Conservation (phyloP, 345 rosid species). For the Aquilaria yunnanensis region DNA sequence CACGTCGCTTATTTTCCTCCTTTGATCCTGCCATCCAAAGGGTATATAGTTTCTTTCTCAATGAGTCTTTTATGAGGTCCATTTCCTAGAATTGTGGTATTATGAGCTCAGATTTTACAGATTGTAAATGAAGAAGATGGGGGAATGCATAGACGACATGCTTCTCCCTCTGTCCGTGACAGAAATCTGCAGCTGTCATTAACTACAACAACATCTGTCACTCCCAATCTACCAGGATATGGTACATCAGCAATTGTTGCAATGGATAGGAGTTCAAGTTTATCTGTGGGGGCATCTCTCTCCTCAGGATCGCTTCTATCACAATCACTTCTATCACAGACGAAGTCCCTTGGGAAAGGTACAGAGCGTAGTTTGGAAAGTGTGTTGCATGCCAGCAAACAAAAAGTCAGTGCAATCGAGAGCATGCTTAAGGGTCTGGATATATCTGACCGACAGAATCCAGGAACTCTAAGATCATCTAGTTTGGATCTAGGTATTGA, state of each 20-base stretch:
- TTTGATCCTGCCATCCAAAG: conserved; percentile 98
- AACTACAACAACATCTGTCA: conserved; percentile 45
- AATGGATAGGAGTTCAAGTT: conserved; percentile 83
- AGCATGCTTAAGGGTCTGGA: conserved; percentile 98
- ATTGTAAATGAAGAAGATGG: conserved; percentile 94
- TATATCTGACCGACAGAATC: conserved; percentile 77
- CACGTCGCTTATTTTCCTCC: conserved; percentile 86
- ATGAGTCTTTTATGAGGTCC: neutral
- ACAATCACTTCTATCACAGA: conserved; percentile 65
- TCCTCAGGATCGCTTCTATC: conserved; percentile 77
- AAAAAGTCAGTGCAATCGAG: conserved; percentile 97
- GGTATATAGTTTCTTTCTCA: conserved; percentile 35
- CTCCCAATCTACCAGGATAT: conserved; percentile 68
- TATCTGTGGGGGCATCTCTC: conserved; percentile 60
- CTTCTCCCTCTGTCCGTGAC: conserved; percentile 93
- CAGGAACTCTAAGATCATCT: conserved; percentile 71
- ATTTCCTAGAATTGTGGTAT: conserved; percentile 2
- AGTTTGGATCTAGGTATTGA: conserved; percentile 98
- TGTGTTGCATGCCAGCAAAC: conserved; percentile 94
- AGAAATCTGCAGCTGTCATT: conserved; percentile 61
- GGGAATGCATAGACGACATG: conserved; percentile 89
- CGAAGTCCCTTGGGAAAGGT: conserved; percentile 63
- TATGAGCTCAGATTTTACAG: conserved; percentile 29
- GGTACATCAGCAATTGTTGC: conserved; percentile 97
- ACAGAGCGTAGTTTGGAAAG: conserved; percentile 92